A percentile compares a stretch with the other conserved stretches of the same genome.
These are phyloP conservation scores for Lachancea cidri DNA, from an alignment of 805 yeast genomes.

Conservation along the genomic window DNA sequence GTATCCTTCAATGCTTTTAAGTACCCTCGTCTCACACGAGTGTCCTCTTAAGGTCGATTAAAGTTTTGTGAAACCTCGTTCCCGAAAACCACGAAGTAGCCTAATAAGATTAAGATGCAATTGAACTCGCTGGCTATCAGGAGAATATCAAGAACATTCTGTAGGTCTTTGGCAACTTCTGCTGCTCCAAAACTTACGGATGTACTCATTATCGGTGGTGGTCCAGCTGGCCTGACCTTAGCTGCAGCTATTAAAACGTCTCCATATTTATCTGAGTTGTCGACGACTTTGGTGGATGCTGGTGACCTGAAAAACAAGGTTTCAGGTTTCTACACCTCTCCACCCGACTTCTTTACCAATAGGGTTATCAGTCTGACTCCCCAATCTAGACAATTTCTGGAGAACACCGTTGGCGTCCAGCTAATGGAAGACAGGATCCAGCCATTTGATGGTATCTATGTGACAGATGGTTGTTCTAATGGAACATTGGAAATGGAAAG, in stretches of 20 bases:
- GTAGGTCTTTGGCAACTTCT: background rate
- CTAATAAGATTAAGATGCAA: too few species aligned
- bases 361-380: conserved; percentile 87
- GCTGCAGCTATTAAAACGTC: conserved; percentile 76
- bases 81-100: too few species aligned
- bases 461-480: conserved; percentile 76
- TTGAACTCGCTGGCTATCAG: background rate
- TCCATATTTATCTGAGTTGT: conserved; percentile 51
- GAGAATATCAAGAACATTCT: background rate
- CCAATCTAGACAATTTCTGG: conserved; percentile 59
- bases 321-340: conserved; percentile 34
- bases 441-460: conserved; percentile 73
- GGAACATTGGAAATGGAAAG: conserved; percentile 68
- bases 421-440: conserved; percentile 68
- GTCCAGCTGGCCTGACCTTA: conserved; percentile 91
- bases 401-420: conserved; percentile 72
- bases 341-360: conserved; percentile 55
- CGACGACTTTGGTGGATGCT: conserved; percentile 71
- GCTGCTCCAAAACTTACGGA: conserved; percentile 41
- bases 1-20: too few species aligned
- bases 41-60: too few species aligned
- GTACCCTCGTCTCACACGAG: too few species aligned
- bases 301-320: conserved; percentile 49
- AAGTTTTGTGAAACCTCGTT: too few species aligned
- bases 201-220: conserved; percentile 89